A percentile compares a stretch with the other conserved stretches of the same genome.
Evolutionary conservation across 192 early-diverging fungal species (phyloP).

Genomic region (Phlyctochytrium arcticum): DNA sequence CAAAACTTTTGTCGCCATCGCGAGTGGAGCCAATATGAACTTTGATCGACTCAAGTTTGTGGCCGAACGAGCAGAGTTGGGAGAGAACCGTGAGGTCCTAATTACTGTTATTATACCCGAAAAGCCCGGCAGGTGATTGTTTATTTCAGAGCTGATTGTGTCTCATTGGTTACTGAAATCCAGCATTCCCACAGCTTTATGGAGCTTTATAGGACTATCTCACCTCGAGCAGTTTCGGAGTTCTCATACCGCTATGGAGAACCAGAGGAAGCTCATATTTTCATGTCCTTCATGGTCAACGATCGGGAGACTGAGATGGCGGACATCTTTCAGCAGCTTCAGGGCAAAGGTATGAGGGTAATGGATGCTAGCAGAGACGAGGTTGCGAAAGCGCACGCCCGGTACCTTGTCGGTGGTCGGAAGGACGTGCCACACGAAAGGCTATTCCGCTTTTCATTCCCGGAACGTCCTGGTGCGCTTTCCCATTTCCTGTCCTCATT

Average conservation of each 20-base stretch:
- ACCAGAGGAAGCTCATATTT: constrained; percentile 76
- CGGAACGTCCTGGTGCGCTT: constrained; percentile 90
- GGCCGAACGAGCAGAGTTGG: constrained; percentile 91
- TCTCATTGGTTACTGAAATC: too few relatives aligned
- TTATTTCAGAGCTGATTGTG: too few relatives aligned
- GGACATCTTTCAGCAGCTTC: constrained; percentile 61
- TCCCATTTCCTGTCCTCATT: constrained; percentile 77
- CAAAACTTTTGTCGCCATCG: constrained; percentile 69
- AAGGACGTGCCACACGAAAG: constrained; percentile 74
- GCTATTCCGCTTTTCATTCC: constrained; percentile 93
- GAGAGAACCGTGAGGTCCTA: constrained; percentile 90
- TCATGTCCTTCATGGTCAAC: constrained; percentile 80
- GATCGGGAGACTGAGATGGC: constrained; percentile 67
- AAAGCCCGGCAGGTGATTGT: constrained; percentile 62
- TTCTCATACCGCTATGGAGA: constrained; percentile 87
- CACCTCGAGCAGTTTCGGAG: constrained; percentile 85
- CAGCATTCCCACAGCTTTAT: constrained; percentile 57
- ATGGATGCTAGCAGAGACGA: constrained; percentile 86
- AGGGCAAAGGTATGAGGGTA: constrained; percentile 58
- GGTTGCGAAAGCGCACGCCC: constrained; percentile 92
- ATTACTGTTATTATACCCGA: constrained; percentile 92
- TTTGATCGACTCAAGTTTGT: constrained; percentile 98
- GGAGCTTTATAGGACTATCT: constrained; percentile 68
- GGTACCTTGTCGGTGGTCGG: constrained; percentile 89
- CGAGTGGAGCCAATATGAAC: constrained; percentile 97